Evolutionary conservation across 225 moss, liverwort and hornwort species (phyloP).

Genomic region (Lunularia cruciata): DNA sequence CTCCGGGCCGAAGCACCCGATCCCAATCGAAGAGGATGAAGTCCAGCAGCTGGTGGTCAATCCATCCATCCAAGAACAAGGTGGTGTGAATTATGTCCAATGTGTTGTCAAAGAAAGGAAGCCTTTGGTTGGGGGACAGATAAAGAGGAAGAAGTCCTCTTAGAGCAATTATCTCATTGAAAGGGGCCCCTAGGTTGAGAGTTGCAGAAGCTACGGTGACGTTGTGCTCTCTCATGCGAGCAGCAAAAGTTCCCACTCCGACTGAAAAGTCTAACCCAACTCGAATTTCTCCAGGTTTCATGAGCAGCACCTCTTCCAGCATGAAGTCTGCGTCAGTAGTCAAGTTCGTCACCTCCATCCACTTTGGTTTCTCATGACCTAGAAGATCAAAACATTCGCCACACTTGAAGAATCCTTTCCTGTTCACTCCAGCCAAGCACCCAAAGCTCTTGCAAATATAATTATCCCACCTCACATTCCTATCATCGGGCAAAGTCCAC

Average conservation of each 20-base stretch:
- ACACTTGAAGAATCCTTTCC: conserved; percentile 72
- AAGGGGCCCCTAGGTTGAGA: conserved; percentile 68
- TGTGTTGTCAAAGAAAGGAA: conserved; percentile 79
- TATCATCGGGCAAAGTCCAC: conserved; percentile 43
- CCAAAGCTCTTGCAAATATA: conserved; percentile 51
- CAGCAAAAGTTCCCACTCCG: conserved; percentile 66
- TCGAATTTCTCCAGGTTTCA: conserved; percentile 65
- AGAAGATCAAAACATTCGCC: conserved; percentile 61
- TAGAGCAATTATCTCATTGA: conserved; percentile 66
- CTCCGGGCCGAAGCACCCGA: conserved; percentile 60
- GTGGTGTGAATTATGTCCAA: conserved; percentile 65
- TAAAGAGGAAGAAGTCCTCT: conserved; percentile 70
- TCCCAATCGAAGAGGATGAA: conserved; percentile 71
- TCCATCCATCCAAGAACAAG: conserved; percentile 65
- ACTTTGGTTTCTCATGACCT: conserved; percentile 57
- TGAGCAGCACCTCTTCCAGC: conserved; percentile 52
- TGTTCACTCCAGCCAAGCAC: conserved; percentile 38
- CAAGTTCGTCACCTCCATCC: conserved; percentile 47
- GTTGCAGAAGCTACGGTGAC: conserved; percentile 59
- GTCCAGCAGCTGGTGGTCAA: conserved; percentile 64
- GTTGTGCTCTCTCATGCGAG: conserved; percentile 66
- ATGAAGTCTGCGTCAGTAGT: conserved; percentile 61
- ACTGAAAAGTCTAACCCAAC: conserved; percentile 64
- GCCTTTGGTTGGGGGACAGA: conserved; percentile 65
- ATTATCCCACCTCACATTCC: conserved; percentile 48